Conservation (phyloP, 306 rosid genomes). For the Fragaria iinumae region DNA sequence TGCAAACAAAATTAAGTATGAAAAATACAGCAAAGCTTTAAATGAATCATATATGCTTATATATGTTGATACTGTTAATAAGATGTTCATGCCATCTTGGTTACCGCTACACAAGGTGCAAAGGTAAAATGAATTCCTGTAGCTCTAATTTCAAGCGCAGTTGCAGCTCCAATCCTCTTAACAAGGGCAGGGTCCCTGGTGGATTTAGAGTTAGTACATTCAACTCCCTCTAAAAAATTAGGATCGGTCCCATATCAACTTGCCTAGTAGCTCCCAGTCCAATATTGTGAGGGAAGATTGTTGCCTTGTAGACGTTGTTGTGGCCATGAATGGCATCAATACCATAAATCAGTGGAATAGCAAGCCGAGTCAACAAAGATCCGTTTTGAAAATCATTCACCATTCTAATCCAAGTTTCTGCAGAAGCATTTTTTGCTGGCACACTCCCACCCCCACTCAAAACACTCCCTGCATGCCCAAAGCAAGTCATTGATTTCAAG, state of each 20-base stretch:
- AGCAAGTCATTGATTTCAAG: neutral
- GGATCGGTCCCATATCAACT: constrained; percentile 1
- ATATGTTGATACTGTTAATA: neutral
- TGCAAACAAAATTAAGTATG: neutral
- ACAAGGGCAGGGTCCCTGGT: constrained; percentile 35
- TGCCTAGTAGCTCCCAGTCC: constrained; percentile 47
- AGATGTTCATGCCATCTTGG: neutral
- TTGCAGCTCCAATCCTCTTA: constrained; percentile 33
- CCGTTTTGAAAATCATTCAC: constrained; percentile 37
- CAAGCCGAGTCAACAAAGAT: constrained; percentile 29
- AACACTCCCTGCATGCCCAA: constrained; percentile 40
- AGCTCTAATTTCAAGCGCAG: constrained; percentile 41
- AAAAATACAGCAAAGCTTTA: neutral
- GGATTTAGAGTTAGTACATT: neutral
- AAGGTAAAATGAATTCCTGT: constrained; percentile 34
- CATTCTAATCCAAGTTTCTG: constrained; percentile 37
- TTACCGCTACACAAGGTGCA: constrained; percentile 43
- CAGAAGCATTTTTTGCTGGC: constrained; percentile 28
- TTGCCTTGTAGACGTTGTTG: neutral
- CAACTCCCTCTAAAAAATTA: neutral
- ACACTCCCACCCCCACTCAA: constrained; percentile 38
- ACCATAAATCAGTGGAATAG: constrained; percentile 36
- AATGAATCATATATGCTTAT: neutral
- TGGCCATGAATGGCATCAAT: neutral
- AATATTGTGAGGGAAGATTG: constrained; percentile 41